These are phyloP conservation scores for Albugo candida DNA, from an alignment of 352 stramenopile species.

Conservation along the genomic window DNA sequence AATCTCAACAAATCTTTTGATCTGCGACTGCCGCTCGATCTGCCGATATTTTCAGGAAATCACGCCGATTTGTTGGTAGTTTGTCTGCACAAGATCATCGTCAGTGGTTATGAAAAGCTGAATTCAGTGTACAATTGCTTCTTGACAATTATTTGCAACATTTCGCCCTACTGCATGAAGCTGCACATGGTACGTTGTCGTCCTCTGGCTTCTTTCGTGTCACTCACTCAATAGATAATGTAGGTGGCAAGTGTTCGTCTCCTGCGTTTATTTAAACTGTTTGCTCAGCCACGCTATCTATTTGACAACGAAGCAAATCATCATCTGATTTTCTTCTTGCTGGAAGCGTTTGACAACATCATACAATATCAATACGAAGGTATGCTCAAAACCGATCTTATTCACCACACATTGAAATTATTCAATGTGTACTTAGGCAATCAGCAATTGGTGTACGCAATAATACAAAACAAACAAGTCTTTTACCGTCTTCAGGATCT, in stretches of 20 bases:
- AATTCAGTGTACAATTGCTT: conserved; percentile 97
- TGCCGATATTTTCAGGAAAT: conserved; percentile 89
- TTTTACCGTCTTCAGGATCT: conserved; percentile 85
- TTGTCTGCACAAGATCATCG: conserved; percentile 95
- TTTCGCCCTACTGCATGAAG: conserved; percentile 94
- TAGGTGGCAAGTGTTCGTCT: conserved; percentile 80
- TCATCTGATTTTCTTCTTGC: conserved; percentile 88
- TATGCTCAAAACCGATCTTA: neutral
- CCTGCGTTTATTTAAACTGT: conserved; percentile 95
- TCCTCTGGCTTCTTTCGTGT: neutral
- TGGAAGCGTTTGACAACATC: conserved; percentile 99
- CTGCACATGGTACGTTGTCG: conserved; percentile 73
- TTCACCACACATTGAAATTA: neutral
- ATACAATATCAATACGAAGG: conserved; percentile 96
- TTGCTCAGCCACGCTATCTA: conserved; percentile 84
- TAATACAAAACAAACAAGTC: conserved; percentile 92
- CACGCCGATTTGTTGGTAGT: conserved; percentile 95
- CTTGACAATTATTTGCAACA: conserved; percentile 97
- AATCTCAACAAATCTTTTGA: conserved; percentile 93
- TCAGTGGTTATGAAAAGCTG: conserved; percentile 92
- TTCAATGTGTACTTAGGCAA: conserved; percentile 70
- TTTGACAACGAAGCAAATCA: conserved; percentile 93
- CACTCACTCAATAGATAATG: neutral
- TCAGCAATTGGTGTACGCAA: conserved; percentile 94
- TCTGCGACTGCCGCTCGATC: conserved; percentile 84